Evolutionary conservation across 2,329 filamentous ascomycete genomes (phyloP), one percentile per base, ranked within the genome.

Genomic region (Plectosphaerella cucumerina): DNA sequence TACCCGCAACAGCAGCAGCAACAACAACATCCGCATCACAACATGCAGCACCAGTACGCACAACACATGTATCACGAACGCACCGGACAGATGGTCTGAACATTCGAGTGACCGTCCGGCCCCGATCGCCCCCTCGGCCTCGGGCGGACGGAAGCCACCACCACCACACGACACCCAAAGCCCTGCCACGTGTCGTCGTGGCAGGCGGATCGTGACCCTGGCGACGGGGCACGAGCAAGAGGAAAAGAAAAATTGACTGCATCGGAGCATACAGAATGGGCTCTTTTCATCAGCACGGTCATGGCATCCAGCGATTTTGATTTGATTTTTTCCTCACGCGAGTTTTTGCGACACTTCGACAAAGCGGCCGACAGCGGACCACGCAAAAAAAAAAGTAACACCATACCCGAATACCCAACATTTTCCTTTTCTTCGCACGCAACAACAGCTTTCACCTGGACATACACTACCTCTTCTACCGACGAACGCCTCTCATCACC

Each of bases 251-350:
- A 33, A 51, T 48, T 52, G 53, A 49, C 53, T 53, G 53, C 55
- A 53, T 55, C 42, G 48, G 53, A 52, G 59, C 59, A 64, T 60
- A 59, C 62, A 63, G 62, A 69, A 65, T 66, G 66, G 65, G 59
- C 46, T 61, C 56, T 59, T 57, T 51, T 53, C 65, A 56, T 62
- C 58, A 65, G 69, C 62, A 68, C 61, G 37, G 63, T 71, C 66
- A 69, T 68, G 68, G 72, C 71, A 74, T 75, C 70, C 72, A 75
- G 72, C 71, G 71, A 70, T 62, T 60, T 57, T 31, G 59, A 58
- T 60, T 56, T 63, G 58, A 9, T 42, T 42, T 42, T 26, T 31
- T 31, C 12, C 26, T 60, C 66, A 54, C 56, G 57, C 60, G 62
- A 62, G 57, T 61, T 18, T 39, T 18, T 42, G 17, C 59, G 60